Conservation (phyloP, 2,329 filamentous ascomycete genomes). For the Colletotrichum australisinense region DNA sequence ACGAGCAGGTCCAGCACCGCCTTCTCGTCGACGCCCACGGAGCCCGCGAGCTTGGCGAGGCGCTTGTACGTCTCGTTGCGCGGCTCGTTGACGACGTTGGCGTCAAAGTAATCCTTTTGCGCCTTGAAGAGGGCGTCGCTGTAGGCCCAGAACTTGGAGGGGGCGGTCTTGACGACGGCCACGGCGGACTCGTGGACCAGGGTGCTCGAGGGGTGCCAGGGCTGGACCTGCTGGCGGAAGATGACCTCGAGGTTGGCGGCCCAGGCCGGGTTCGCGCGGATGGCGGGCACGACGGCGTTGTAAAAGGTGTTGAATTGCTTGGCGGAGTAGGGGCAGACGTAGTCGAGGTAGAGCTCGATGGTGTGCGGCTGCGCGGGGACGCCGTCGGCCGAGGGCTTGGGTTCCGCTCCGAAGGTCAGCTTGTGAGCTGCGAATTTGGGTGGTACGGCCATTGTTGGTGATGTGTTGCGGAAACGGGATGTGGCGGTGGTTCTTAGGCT, state of each 20-base stretch:
- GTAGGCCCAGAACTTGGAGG: slow-evolving; percentile 84
- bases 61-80: slow-evolving; percentile 87
- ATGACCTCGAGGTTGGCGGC: slow-evolving; percentile 75
- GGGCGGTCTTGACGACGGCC: slow-evolving; percentile 79
- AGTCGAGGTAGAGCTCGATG: slow-evolving; percentile 82
- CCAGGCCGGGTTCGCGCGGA: slow-evolving; percentile 70
- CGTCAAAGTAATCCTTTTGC: slow-evolving; percentile 87
- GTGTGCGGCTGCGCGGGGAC: slow-evolving; percentile 65
- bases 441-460: slow-evolving; percentile 74
- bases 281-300: slow-evolving; percentile 70
- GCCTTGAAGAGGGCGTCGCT: slow-evolving; percentile 72
- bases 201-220: slow-evolving; percentile 92
- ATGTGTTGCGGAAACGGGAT: background rate
- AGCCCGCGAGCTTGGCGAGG: slow-evolving; percentile 78
- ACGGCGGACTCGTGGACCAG: slow-evolving; percentile 85
- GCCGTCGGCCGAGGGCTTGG: slow-evolving; percentile 45
- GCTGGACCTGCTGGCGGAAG: slow-evolving; percentile 92
- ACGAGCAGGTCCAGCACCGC: slow-evolving; percentile 76
- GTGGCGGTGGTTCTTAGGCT: background rate
- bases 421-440: slow-evolving; percentile 82
- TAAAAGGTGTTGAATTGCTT: slow-evolving; percentile 83
- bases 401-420: slow-evolving; percentile 59
- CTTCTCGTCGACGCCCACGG: slow-evolving; percentile 76
- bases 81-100: slow-evolving; percentile 83
- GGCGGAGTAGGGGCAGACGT: slow-evolving; percentile 82